Evolutionary conservation across 225 moss, liverwort and hornwort genomes (phyloP), one percentile per base, ranked within the genome.

Genomic region (Lunularia cruciata): DNA sequence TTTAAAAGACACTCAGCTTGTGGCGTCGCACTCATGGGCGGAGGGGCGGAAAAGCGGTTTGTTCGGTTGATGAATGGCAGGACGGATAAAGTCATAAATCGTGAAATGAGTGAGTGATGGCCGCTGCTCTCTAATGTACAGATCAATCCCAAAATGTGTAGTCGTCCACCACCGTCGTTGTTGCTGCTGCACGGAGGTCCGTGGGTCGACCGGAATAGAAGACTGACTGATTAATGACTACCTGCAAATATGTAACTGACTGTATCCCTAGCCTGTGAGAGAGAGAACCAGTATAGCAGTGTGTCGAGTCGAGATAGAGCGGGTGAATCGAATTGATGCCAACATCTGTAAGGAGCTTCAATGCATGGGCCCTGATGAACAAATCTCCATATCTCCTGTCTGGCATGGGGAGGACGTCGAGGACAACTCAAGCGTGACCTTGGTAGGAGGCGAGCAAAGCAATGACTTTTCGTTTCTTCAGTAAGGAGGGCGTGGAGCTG

Each of bases 391-490:
- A n/a, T 63, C 69, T 57, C 68, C 72, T 62, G 68, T 66, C 80
- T 75, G 66, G 47, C 66, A 32, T 67, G 47, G 22, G 30, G 6
- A 8, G 66, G 74, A 60, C 70, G 30, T 46, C 60, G 68, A 72
- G 65, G 76, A 73, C 65, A 70, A 81, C 80, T 80, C 72, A 51
- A 75, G 75, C 75, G 68, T 72, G 79, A 69, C 72, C 72, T 60
- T 76, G 6, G 69, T 72, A 60, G 74, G 77, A 82, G 77, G 77
- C 74, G 77, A 71, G 77, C 77, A 57, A 77, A 82, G 77, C 74
- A 82, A 70, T 77, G 81, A 82, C 81, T 82, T 77, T 82, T 70
- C 77, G 58, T 72, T 82, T 67, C 77, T 37, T 83, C 64, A 83
- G 55, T 78, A 83, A 26, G 77, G 65, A 42, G 76, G 73, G 36